Conservation (phyloP, 805 yeast genomes). For the Naumovozyma baii region DNA sequence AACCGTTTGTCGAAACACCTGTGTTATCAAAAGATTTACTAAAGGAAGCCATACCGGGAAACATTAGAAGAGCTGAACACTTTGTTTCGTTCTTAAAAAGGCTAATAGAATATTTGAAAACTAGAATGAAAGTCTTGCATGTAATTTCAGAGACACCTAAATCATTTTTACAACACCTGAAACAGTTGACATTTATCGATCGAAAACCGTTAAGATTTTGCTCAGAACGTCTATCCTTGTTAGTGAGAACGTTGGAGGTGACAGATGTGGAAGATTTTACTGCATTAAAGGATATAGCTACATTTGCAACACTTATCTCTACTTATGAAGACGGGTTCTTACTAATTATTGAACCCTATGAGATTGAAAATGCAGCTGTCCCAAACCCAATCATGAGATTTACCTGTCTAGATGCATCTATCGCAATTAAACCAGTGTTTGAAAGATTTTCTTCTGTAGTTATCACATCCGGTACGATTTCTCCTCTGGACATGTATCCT, state of each 20-base stretch:
- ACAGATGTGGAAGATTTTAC: constrained; percentile 83
- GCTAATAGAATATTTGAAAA: constrained; percentile 86
- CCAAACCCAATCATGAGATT: constrained; percentile 93
- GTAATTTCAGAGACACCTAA: constrained; percentile 97
- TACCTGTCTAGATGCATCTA: constrained; percentile 93
- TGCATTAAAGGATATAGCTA: constrained; percentile 90
- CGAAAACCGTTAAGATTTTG: constrained; percentile 85
- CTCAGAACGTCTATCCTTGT: constrained; percentile 77
- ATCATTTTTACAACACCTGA: constrained; percentile 84
- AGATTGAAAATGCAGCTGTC: constrained; percentile 87
- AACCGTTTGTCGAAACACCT: constrained; percentile 71
- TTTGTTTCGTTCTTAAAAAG: constrained; percentile 87
- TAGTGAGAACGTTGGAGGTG: constrained; percentile 83
- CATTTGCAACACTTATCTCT: constrained; percentile 91
- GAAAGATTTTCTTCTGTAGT: constrained; percentile 87
- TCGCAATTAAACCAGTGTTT: constrained; percentile 94
- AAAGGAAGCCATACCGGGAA: constrained; percentile 94
- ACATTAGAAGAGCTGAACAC: constrained; percentile 93
- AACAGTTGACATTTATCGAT: constrained; percentile 87
- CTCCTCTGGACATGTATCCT: constrained; percentile 98
- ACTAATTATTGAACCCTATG: constrained; percentile 89
- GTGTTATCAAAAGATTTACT: constrained; percentile 75
- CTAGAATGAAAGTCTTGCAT: constrained; percentile 94
- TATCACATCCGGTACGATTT: constrained; percentile 95
- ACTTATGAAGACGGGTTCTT: constrained; percentile 92